These are phyloP conservation scores for Oryza glumipatula DNA, from an alignment of 176 grass and related monocot species.

Conservation along the genomic window DNA sequence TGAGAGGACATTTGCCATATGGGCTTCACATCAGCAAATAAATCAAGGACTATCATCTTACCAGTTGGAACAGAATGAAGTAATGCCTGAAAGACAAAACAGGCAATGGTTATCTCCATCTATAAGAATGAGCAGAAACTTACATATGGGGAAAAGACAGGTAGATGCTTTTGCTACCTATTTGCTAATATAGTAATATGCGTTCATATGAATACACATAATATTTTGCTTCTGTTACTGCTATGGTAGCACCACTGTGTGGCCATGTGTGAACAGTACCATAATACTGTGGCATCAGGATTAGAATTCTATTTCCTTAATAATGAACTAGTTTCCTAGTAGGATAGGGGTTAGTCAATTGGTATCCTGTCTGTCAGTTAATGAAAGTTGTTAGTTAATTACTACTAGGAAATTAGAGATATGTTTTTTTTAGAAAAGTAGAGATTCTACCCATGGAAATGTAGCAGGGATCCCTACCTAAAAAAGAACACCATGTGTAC, in stretches of 20 bases:
- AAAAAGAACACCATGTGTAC: not conserved
- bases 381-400: not conserved
- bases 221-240: slow-evolving; percentile 11
- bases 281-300: not conserved
- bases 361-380: not conserved
- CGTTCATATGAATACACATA: not conserved
- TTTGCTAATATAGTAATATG: not conserved
- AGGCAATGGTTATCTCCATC: slow-evolving; percentile 30
- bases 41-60: slow-evolving; percentile 99
- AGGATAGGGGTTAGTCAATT: not conserved
- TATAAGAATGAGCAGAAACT: slow-evolving; percentile 5
- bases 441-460: not conserved
- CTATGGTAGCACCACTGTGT: too few species aligned
- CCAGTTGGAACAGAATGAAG: slow-evolving; percentile 94
- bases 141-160: not conserved
- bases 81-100: slow-evolving; percentile 67
- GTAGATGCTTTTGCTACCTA: not conserved
- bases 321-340: not conserved
- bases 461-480: not conserved
- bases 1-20: slow-evolving; percentile 92
- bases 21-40: slow-evolving; percentile 98
- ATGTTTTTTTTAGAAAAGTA: not conserved
- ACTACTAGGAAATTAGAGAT: not conserved
- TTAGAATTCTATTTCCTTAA: not conserved
- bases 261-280: not conserved